Evolutionary conservation across 306 rosid species (phyloP), one percentile per base, ranked within the genome.

Genomic region (Cucumis melo): DNA sequence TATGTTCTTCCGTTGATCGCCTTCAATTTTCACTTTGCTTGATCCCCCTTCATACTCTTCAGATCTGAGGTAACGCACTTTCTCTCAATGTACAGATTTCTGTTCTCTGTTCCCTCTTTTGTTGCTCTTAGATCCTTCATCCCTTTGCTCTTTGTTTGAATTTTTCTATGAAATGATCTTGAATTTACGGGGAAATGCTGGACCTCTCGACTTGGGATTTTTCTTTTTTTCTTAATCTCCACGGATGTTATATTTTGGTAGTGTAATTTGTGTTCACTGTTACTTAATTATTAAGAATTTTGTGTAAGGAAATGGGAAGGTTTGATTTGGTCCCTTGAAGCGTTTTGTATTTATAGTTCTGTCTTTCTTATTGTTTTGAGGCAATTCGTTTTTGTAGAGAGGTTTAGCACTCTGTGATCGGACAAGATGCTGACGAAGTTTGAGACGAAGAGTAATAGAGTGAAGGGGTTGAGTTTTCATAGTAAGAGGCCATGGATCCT

Each of bases 391-490:
- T 67, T 84, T 71, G 80, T 85, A 46, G 60, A 56, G 78, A 36
- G 55, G 54, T 81, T 80, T 72, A 81, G 79, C 70, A 65, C 61
- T 54, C 4, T 73, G 62, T 73, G 48, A 51, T 73, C 77, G 62
- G 60, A 51, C 55, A 87, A 86, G 87, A 93, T 93, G 98, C 82
- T 93, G 96, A 93, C 98, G 38, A 93, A 93, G 87, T 91, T 93
- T 79, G 98, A 93, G 86, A 93, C 98, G 61, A 93, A 93, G 86
- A 93, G 98, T 82, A 93, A 93, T 77, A 87, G 97, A 90, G 98
- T 93, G 78, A 93, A 93, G 90, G 98, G 98, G 58, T 83, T 93
- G 82, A 93, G 98, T 88, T 91, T 93, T 85, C 98, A 93, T 78
- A 87, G 80, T 72, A 93, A 93, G 87, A 86, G 98, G 82, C 98